Conservation (phyloP, 2,329 filamentous ascomycete species). For the Hirsutella thompsonii region DNA sequence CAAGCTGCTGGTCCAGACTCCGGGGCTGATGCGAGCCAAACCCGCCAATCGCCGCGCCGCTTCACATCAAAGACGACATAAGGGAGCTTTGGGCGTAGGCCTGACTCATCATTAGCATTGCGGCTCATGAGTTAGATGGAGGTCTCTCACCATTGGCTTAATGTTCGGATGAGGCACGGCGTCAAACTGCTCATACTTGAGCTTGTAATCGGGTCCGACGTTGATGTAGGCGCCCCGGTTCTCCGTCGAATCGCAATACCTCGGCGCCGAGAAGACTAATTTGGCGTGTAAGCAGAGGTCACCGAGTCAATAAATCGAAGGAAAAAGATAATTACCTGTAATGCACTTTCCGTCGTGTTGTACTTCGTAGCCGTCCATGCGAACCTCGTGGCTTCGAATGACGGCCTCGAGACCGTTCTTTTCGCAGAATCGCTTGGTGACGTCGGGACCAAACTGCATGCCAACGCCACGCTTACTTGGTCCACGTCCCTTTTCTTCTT, state of each 20-base stretch:
- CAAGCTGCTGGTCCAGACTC: constrained; percentile 5
- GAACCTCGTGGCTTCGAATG: constrained; percentile 93
- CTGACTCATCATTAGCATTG: constrained; percentile 27
- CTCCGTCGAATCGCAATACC: constrained; percentile 94
- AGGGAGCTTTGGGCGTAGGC: constrained; percentile 78
- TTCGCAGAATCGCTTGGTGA: constrained; percentile 94
- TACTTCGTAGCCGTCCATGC: constrained; percentile 98
- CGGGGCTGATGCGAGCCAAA: constrained; percentile 7
- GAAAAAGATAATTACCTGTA: constrained; percentile 48
- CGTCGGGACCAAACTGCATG: constrained; percentile 90
- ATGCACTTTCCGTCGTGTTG: constrained; percentile 95
- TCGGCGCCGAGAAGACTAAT: constrained; percentile 87
- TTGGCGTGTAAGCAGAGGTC: constrained; percentile 1
- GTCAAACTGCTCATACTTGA: constrained; percentile 86
- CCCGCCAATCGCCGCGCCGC: background rate
- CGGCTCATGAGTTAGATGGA: background rate
- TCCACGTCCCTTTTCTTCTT: constrained; percentile 70
- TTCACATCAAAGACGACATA: constrained; percentile 61
- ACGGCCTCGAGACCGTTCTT: constrained; percentile 89
- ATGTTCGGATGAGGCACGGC: constrained; percentile 94
- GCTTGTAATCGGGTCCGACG: constrained; percentile 80
- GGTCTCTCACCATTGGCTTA: constrained; percentile 63
- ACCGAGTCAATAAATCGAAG: background rate
- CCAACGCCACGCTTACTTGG: constrained; percentile 96
- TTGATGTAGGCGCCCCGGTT: constrained; percentile 99